Base-by-base conservation (phyloP, 1,284 basidiomycete genomes). In the Lignosus rhinocerotis region DNA sequence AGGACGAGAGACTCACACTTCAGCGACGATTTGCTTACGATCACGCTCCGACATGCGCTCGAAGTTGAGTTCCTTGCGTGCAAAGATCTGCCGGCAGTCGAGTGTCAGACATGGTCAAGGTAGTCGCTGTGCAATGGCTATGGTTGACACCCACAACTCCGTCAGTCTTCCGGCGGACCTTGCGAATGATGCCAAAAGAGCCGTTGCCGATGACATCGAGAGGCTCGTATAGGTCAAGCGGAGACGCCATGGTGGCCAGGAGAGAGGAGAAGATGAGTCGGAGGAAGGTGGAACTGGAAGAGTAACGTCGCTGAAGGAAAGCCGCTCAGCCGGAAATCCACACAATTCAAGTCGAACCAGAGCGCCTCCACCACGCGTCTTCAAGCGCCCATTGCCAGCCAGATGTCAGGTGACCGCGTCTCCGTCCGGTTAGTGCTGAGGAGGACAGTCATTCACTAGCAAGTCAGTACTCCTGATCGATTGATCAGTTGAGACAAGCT, bases 181-280 rank as follows among this genome's bases (percentile, higher is more conserved):
- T 97, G 62, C 93, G 87, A 67, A 98, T 98, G 64, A 96, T 90
- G 1, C 96, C 96, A 78, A 98, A 99, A 10, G 92, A 93, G n/a
- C 96, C 96, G 66, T 95, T 96, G 7, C 96, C 96, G 55, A 99
- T 96, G 61, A 96, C 82, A 66, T 95, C 93, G 50, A 96, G 80
- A 5, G 93, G 80, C 64, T 96, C 94, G 71, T 96, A 97, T 58
- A 85, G 82, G 63, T 90, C 86, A 44, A 94, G 78, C 67, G 81
- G 85, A 6, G 71, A 66, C 30, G 74, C 64, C 74, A 79, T 76
- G 56, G 49, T 50, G 59, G 58, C 39, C 19, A 43, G 47, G 21
- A 31, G 42, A 16, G 14, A 43, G 57, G 16, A n/a, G 25, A 14
- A 34, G 55, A 25, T 10, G 55, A 8, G 48, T 50, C 17, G 32